Base-by-base conservation (phyloP, 305 asterid genomes). In the Fraxinus xanthoxyloides region DNA sequence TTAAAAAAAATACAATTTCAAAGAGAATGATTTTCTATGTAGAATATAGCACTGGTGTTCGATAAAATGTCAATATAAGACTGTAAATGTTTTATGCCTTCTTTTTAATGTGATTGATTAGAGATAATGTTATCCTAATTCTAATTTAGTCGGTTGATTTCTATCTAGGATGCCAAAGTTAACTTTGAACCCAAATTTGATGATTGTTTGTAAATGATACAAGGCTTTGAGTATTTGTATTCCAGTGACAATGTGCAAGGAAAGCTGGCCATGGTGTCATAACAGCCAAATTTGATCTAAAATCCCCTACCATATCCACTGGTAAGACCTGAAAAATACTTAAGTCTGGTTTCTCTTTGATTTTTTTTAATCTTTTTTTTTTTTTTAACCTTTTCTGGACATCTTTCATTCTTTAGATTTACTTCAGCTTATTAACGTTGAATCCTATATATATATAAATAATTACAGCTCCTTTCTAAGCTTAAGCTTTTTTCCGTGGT, bases 231-330 rank as follows among this genome's bases (percentile, higher is more conserved):
- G 21, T 80, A 32, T 77, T n/a, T 40, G 35, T 81, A 5, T 80
- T 86, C 88, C 95, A 92, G 97, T 86, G 36, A 67, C 84, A 80
- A 32, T 70, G 74, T 81, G 80, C 43, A 26, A 87, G 87, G 82
- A 91, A 80, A 84, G 89, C 90, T 81, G 84, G 82, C 72, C 78
- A 87, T 7, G 82, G 91, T 78, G 82, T 85, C 79, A 86, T 92
- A 75, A 89, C 88, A 12, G 97, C 97, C 38, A 91, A 82, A 82
- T 76, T 95, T 86, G 96, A 94, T 75, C 90, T 89, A 61, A 90
- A 86, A 84, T 94, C 96, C 74, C 98, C 99, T 97, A 28, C 98
- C 98, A 7, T 95, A 93, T 82, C 77, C 93, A 35, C 87, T 93
- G 84, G 99, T 95, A 89, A 87, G 90, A 61, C 24, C 46, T 65